phyloP scores from a whole-genome alignment of 257 asterid genomes.

The Petunia axillaris region DNA sequence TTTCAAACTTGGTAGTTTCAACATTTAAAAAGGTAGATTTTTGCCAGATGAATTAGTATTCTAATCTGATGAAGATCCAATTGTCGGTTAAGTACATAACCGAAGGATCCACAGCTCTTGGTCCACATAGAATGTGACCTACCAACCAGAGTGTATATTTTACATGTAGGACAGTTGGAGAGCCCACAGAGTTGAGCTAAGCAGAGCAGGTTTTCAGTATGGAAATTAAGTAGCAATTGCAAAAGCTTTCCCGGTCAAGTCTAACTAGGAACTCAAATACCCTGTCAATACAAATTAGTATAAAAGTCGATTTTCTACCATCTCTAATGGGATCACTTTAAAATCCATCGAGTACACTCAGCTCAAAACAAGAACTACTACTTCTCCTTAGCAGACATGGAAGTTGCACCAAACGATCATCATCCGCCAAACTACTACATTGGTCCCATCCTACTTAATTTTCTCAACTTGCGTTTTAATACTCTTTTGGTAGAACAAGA shows the following conservation, averaged over 20 bases:
- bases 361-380: not conserved
- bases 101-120: not conserved
- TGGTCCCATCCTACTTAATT: not conserved
- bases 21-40: not conserved
- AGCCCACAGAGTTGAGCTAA: not conserved
- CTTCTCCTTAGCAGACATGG: not conserved
- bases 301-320: not conserved
- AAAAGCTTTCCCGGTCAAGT: not conserved
- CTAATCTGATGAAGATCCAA: not conserved
- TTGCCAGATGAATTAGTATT: not conserved
- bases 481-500: not conserved
- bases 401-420: conserved; percentile 1
- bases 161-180: not conserved
- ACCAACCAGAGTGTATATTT: not conserved
- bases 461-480: not conserved
- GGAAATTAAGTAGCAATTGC: not conserved
- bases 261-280: not conserved
- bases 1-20: too few relatives aligned
- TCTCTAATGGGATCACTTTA: not conserved
- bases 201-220: not conserved
- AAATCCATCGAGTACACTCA: not conserved
- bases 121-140: not conserved
- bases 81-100: not conserved
- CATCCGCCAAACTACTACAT: not conserved
- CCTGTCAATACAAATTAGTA: not conserved